Base-by-base conservation (phyloP, 208 protist species). In the Trypanosomatidae sp. region DNA sequence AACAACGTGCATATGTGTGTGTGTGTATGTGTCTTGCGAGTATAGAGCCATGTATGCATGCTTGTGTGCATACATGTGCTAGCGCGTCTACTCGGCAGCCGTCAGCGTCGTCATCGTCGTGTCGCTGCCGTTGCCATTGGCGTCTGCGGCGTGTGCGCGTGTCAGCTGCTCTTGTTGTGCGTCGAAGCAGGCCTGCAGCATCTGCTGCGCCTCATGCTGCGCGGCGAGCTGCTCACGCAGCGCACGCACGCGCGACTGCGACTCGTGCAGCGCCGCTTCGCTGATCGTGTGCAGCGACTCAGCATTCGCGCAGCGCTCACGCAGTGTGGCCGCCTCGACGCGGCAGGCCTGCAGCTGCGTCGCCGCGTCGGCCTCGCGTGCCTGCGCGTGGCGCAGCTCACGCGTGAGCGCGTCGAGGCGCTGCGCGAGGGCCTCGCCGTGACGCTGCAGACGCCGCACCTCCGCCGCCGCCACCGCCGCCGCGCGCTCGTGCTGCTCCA, bases 141-240 rank as follows among this genome's bases (percentile, higher is more conserved):
- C 74, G 66, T n/a, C n/a, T n/a, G n/a, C n/a, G n/a, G n/a, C n/a
- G n/a, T n/a, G n/a, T n/a, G n/a, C n/a, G n/a, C n/a, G n/a, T n/a
- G n/a, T 76, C 20, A 92, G 50, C 56, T 92, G 83, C 59, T 85
- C 73, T 51, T 92, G 84, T 38, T 92, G 84, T 55, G 86, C 87
- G 47, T 92, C 79, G 51, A 89, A 92, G 64, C 84, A 92, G 6
- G 85, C 32, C 52, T 92, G 84, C 76, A 92, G 81, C 8, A 92
- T 51, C 45, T 88, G 72, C 46, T 88, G 84, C 6, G 78, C 61
- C 18, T 60, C 73, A 28, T 76, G 75, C 47, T 87, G 53, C 48
- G 88, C 84, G 28, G 88, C 84, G 13, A 92, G 59, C 56, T 88
- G 79, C 16, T 72, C 62, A 30, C 79, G 37, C 50, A 92, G 48